Base-by-base conservation (phyloP, 768 basidiomycete species). In the Phanerochaete sordida region DNA sequence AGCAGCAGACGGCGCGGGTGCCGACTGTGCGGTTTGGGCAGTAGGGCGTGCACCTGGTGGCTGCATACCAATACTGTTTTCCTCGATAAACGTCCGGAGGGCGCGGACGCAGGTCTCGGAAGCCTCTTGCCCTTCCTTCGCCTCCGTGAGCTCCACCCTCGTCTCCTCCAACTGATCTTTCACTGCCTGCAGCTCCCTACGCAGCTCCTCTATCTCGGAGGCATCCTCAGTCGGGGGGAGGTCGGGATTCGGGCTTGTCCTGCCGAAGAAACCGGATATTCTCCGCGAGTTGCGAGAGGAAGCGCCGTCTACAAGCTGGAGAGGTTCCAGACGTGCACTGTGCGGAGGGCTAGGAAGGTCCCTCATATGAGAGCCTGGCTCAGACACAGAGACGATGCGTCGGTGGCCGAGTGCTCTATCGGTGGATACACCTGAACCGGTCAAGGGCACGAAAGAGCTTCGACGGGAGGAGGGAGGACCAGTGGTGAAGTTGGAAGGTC, bases 91-190 rank as follows among this genome's bases (percentile, higher is more conserved):
- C 59, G 86, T 88, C 37, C 94, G 81, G 45, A 98, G 76, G 0
- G 90, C 91, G 57, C 83, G 85, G 64, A 91, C 85, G 69, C 93
- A 95, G 0, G 82, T 82, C 64, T 98, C 94, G 35, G 90, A 91
- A 3, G 95, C 95, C 68, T 93, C 87, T 50, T 86, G 80, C 2
- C 91, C 93, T 72, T 98, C 95, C 62, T 83, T 87, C 0, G 86
- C 80, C 68, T 96, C 94, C 39, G 69, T 76, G 48, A 96, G 74
- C 60, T 93, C 90, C 61, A 83, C 81, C 65, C 83, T 83, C 19
- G 81, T 77, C 30, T 80, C 82, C 33, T 87, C 85, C 19, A 95
- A 72, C 57, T 89, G 84, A 24, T 78, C 71, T 65, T 84, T 84
- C 58, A 87, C 64, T 1, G 75, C 65, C 45, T 72, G 74, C 31